Conservation (phyloP, 306 rosid genomes). For the Oxytropis ochrocephala region DNA sequence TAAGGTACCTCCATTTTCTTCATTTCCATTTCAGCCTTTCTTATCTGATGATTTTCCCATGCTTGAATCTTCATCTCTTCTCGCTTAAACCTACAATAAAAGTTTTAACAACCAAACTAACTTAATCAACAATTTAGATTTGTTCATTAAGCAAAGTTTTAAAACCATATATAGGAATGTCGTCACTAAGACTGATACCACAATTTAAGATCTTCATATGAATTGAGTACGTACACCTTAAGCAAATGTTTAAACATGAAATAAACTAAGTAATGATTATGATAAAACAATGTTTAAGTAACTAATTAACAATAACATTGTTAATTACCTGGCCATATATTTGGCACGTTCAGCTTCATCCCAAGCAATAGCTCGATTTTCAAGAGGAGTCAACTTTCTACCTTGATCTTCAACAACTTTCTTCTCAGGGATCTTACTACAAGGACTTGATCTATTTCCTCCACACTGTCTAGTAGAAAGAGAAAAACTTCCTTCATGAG, state of each 20-base stretch:
- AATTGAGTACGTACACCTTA: slow-evolving; percentile 10
- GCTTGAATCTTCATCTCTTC: slow-evolving; percentile 96
- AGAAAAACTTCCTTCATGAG: slow-evolving; percentile 10
- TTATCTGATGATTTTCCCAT: slow-evolving; percentile 90
- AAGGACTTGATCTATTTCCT: slow-evolving; percentile 35
- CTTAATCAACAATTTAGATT: background rate
- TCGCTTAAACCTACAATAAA: slow-evolving; percentile 65
- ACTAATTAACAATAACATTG: background rate
- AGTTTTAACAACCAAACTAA: slow-evolving; percentile 4
- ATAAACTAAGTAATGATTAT: background rate
- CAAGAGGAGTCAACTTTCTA: slow-evolving; percentile 48
- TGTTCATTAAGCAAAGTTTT: background rate
- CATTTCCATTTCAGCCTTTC: slow-evolving; percentile 95
- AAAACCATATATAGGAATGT: too few species aligned
- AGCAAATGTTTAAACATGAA: background rate
- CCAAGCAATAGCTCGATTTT: slow-evolving; percentile 87
- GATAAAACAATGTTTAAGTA: background rate
- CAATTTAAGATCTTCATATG: too few species aligned
- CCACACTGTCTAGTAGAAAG: slow-evolving; percentile 22
- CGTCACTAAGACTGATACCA: too few species aligned
- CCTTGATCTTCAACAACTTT: slow-evolving; percentile 44
- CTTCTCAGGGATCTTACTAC: slow-evolving; percentile 32
- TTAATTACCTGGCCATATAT: slow-evolving; percentile 70
- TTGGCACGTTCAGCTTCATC: slow-evolving; percentile 96
- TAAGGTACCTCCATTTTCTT: slow-evolving; percentile 80